Percentiles rank a stretch among this genome's conserved stretches.
Evolutionary conservation across 768 basidiomycete genomes (phyloP).

Genomic region (Pleurotus tuoliensis): DNA sequence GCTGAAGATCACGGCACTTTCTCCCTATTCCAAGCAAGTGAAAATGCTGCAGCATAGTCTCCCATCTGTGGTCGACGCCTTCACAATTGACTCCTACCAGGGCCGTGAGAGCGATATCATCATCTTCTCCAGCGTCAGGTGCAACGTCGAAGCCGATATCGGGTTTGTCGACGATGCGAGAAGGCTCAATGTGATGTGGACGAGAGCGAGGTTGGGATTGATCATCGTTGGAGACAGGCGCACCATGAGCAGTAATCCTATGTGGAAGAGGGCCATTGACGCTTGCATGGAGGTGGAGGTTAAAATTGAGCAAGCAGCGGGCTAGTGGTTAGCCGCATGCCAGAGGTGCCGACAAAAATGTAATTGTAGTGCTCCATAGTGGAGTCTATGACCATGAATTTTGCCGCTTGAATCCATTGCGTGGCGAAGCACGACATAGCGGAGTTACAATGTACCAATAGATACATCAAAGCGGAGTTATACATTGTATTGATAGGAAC

Average conservation of each 20-base stretch:
- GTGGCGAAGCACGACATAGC: too few species aligned
- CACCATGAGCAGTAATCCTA: slow-evolving; percentile 40
- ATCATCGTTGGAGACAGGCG: slow-evolving; percentile 56
- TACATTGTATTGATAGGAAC: too few species aligned
- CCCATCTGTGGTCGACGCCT: slow-evolving; percentile 32
- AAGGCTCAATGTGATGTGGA: slow-evolving; percentile 70
- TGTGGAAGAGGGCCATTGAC: slow-evolving; percentile 53
- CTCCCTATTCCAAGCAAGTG: slow-evolving; percentile 60
- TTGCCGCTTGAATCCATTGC: too few species aligned
- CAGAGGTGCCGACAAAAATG: too few species aligned
- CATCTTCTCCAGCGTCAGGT: slow-evolving; percentile 61
- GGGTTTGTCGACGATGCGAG: slow-evolving; percentile 63
- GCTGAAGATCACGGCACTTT: slow-evolving; percentile 45
- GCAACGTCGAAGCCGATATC: slow-evolving; percentile 55
- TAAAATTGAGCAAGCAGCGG: neutral
- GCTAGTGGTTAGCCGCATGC: neutral
- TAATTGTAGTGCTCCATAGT: too few species aligned
- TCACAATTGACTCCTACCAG: slow-evolving; percentile 63
- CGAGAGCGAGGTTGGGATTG: slow-evolving; percentile 52
- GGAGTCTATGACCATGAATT: too few species aligned
- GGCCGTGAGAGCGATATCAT: slow-evolving; percentile 66
- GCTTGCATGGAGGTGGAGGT: slow-evolving; percentile 28
- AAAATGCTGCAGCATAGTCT: slow-evolving; percentile 38
- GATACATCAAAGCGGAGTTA: too few species aligned
- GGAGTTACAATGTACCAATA: too few species aligned